Base-by-base conservation (phyloP, 225 moss, liverwort and hornwort species). In the Straminergon stramineum region DNA sequence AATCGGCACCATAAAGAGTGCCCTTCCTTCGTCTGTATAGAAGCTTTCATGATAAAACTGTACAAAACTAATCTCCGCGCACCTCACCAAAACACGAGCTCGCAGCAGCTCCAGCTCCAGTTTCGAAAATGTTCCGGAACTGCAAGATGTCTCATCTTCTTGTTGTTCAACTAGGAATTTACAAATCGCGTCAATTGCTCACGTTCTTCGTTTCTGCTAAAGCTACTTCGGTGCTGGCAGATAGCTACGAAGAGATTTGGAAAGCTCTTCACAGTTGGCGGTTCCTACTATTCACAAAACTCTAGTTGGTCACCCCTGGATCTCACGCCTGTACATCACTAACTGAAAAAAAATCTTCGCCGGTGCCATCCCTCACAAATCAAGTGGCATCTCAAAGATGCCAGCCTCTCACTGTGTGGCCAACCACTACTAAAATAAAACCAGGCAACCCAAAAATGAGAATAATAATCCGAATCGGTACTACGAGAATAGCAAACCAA, bases 1-100 rank as follows among this genome's bases (percentile, higher is more conserved):
- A 94, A 93, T 93, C 91, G 93, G 91, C 93, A 94, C 93, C 94
- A 67, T 87, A 62, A 92, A 91, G 87, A 93, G 94, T 93, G 93
- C 93, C 93, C 75, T 90, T 89, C 79, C 79, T 87, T 87, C 87
- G 79, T 68, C 87, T 94, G 92, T 93, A 92, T 92, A 91, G 70
- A 91, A 88, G 93, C 92, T 92, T 94, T 88, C 93, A 84, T 88
- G 74, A 86, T 90, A 70, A 70, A 82, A 89, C 93, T 93, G 92
- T 93, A 93, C 93, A 93, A 91, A 85, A 90, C 93, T 93, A 85
- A 89, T 90, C 93, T 92, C 92, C 73, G n/a, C 90, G 85, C 89
- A 90, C 67, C 67, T 56, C 87, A 65, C 87, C 90, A 69, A 57
- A 57, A 91, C 93, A 86, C 82, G 53, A 87, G 82, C 90, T 88